Conservation (phyloP, 1,284 basidiomycete species). For the Cutaneotrichosporon mucoides region DNA sequence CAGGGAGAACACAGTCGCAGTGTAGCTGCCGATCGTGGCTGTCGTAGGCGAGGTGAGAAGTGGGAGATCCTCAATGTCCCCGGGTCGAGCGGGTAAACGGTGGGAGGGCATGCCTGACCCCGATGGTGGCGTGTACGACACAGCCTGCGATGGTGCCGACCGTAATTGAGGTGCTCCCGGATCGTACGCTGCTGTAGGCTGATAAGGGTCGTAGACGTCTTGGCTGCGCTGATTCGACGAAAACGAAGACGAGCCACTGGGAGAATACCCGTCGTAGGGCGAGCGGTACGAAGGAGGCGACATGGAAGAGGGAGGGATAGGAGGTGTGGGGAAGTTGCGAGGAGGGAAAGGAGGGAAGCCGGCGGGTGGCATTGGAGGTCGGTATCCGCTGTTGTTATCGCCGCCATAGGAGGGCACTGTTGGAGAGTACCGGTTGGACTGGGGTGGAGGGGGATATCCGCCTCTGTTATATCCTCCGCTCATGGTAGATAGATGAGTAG, state of each 20-base stretch:
- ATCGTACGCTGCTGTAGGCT: conserved; percentile 28
- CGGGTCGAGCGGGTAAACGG: conserved; percentile 7
- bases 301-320: too few species aligned
- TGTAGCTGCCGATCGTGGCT: conserved; percentile 25
- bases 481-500: conserved; percentile 17
- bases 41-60: conserved; percentile 33
- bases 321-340: not conserved
- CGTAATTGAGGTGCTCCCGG: conserved; percentile 18
- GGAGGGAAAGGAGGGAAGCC: conserved; percentile 27
- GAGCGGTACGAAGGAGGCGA: conserved; percentile 12
- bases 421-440: conserved; percentile 7
- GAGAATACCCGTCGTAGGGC: conserved; percentile 20
- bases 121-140: conserved; percentile 11
- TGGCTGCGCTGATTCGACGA: conserved; percentile 16
- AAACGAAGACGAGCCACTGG: conserved; percentile 8
- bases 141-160: not conserved
- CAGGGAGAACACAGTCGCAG: conserved; percentile 32
- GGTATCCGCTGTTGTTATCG: conserved; percentile 7
- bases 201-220: conserved; percentile 43
- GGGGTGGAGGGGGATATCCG: conserved; percentile 3
- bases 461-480: conserved; percentile 14
- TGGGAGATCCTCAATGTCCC: conserved; percentile 21
- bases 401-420: conserved; percentile 10
- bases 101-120: conserved; percentile 1
- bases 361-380: conserved; percentile 17